Evolutionary conservation across 495 filamentous ascomycete genomes (phyloP).

Genomic region (Saxophila tyrrhenica): DNA sequence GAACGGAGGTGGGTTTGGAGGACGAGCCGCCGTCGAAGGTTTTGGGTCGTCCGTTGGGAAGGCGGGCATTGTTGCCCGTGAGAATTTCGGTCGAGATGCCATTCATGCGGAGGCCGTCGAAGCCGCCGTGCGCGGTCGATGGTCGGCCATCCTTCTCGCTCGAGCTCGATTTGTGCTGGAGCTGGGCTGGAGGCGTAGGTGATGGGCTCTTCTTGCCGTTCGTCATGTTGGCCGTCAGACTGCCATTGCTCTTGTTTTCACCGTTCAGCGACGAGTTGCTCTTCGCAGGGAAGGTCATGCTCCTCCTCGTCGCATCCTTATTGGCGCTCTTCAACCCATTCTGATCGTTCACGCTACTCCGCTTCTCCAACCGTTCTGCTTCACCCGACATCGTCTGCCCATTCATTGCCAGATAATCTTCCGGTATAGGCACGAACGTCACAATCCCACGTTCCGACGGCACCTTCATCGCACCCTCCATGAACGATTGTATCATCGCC

Average conservation of each 20-base stretch:
- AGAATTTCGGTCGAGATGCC: slow-evolving; percentile 17
- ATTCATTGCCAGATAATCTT: slow-evolving; percentile 60
- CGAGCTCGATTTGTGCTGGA: background rate
- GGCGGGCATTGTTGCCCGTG: background rate
- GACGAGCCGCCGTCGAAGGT: slow-evolving; percentile 3
- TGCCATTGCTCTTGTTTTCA: slow-evolving; percentile 17
- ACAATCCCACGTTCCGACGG: slow-evolving; percentile 51
- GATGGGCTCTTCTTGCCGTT: background rate
- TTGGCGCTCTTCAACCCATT: background rate
- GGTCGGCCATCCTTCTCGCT: slow-evolving; percentile 8
- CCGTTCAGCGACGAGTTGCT: slow-evolving; percentile 6
- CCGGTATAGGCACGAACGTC: slow-evolving; percentile 54
- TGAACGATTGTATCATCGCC: slow-evolving; percentile 54
- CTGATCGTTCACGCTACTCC: slow-evolving; percentile 24
- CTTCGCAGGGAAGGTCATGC: slow-evolving; percentile 2
- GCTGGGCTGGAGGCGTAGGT: background rate
- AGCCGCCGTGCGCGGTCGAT: slow-evolving; percentile 4
- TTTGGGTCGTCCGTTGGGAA: slow-evolving; percentile 6
- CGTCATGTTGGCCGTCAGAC: background rate
- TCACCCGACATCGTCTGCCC: slow-evolving; percentile 59
- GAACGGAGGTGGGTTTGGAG: background rate
- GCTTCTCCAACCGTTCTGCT: slow-evolving; percentile 47
- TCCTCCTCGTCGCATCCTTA: slow-evolving; percentile 1
- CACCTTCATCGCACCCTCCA: slow-evolving; percentile 59
- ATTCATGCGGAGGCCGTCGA: slow-evolving; percentile 18